A percentile compares a stretch with the other conserved stretches of the same genome.
phyloP scores from a whole-genome alignment of 2,329 filamentous ascomycete species.

The Penicillium psychrosexuale region DNA sequence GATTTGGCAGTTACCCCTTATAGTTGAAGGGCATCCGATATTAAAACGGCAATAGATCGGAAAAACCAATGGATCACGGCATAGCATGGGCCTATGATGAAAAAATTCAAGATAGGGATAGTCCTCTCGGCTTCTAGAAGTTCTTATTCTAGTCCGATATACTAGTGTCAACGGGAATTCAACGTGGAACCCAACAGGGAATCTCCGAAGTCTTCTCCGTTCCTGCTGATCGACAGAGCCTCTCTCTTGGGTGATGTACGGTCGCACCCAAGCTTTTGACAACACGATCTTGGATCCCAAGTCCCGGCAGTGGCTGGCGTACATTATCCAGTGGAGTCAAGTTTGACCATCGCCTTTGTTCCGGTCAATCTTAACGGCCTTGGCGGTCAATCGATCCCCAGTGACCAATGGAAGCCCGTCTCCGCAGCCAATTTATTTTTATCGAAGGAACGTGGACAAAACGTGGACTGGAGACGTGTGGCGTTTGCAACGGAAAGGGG shows the following conservation, averaged over 20 bases:
- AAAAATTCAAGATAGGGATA: slow-evolving; percentile 1
- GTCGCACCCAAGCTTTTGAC: neutral
- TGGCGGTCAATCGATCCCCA: neutral
- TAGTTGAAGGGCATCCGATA: neutral
- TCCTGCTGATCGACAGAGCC: neutral
- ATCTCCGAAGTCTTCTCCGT: neutral
- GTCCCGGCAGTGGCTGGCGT: neutral
- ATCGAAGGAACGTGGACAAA: neutral
- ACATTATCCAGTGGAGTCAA: neutral
- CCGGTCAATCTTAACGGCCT: neutral
- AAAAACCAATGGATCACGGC: neutral
- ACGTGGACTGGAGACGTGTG: neutral
- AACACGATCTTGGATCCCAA: neutral
- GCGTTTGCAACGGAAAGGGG: neutral
- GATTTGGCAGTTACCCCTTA: neutral
- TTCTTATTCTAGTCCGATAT: neutral
- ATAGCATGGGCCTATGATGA: neutral
- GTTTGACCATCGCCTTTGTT: neutral
- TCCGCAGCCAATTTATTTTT: neutral
- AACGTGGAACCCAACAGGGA: neutral
- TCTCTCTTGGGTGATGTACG: neutral
- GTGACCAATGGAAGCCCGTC: neutral
- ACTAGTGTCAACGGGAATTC: neutral
- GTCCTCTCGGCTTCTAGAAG: neutral
- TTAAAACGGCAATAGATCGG: neutral